These are phyloP conservation scores for Cynanchum wilfordii DNA, from an alignment of 257 asterid species.

Conservation along the genomic window DNA sequence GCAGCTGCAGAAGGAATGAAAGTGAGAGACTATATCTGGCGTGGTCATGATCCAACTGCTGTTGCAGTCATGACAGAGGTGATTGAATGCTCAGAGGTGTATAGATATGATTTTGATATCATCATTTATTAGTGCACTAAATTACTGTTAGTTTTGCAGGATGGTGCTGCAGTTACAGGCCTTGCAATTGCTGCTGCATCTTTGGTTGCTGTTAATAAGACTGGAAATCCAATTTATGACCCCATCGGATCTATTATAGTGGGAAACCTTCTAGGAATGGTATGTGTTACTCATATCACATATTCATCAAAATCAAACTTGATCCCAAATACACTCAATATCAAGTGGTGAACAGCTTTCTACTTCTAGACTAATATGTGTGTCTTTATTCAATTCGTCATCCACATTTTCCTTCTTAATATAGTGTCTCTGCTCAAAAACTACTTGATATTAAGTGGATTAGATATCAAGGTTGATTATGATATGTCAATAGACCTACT, in stretches of 20 bases:
- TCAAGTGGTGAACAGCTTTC: no score
- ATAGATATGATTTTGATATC: conserved; percentile 8
- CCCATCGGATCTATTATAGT: conserved; percentile 93
- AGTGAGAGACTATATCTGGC: conserved; percentile 89
- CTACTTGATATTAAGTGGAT: background rate
- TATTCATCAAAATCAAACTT: no score
- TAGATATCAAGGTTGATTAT: background rate
- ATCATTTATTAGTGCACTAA: conserved; percentile 10
- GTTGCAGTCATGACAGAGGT: conserved; percentile 99
- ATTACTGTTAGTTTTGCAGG: conserved; percentile 43
- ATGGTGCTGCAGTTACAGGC: conserved; percentile 99
- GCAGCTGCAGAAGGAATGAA: conserved; percentile 98
- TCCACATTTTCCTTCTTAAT: background rate
- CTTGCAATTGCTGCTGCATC: conserved; percentile 94
- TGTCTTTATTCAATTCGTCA: background rate
- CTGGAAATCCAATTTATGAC: conserved; percentile 96
- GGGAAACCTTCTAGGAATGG: conserved; percentile 97
- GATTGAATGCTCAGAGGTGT: conserved; percentile 11
- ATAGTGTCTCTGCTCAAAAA: background rate
- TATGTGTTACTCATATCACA: conserved; percentile 22
- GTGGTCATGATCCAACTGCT: conserved; percentile 97
- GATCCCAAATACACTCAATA: no score
- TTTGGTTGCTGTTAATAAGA: conserved; percentile 77
- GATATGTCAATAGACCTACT: background rate
- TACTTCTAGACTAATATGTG: background rate